Conservation (phyloP, 75 land plant species). For the Pinus taeda region DNA sequence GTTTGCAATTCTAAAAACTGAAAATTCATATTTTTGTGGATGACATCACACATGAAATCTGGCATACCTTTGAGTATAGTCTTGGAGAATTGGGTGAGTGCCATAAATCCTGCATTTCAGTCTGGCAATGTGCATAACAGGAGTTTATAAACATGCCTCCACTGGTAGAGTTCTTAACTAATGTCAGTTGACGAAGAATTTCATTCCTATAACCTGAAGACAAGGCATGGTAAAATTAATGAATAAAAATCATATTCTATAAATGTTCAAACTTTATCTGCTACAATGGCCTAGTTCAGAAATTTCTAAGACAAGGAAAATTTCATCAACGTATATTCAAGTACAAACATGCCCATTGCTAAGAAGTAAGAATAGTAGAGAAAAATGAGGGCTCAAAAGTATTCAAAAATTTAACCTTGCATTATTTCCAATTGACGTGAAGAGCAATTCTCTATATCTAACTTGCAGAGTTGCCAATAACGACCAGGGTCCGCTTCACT, state of each 20-base stretch:
- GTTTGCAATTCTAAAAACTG: background rate
- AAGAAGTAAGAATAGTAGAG: background rate
- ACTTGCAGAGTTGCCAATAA: constrained; percentile 47
- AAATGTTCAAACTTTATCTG: background rate
- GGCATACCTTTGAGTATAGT: constrained; percentile 30
- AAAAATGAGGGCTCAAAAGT: background rate
- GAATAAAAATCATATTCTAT: background rate
- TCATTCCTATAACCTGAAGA: constrained; percentile 21
- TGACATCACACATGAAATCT: background rate
- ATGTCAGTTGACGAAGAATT: constrained; percentile 30
- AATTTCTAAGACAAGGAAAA: background rate
- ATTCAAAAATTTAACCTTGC: constrained; percentile 38
- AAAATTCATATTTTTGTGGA: background rate
- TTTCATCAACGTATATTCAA: background rate
- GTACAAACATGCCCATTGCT: background rate
- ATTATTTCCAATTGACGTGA: constrained; percentile 31
- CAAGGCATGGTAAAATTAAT: background rate
- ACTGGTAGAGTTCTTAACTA: constrained; percentile 6
- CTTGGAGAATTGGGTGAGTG: constrained; percentile 25
- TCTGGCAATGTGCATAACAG: constrained; percentile 63
- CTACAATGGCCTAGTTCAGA: background rate
- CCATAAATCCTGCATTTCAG: constrained; percentile 52
- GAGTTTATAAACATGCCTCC: constrained; percentile 59
- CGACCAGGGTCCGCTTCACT: constrained; percentile 47
- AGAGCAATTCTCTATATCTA: constrained; percentile 28